Base-by-base conservation (phyloP, 495 filamentous ascomycete species). In the Ramalina peruviana region DNA sequence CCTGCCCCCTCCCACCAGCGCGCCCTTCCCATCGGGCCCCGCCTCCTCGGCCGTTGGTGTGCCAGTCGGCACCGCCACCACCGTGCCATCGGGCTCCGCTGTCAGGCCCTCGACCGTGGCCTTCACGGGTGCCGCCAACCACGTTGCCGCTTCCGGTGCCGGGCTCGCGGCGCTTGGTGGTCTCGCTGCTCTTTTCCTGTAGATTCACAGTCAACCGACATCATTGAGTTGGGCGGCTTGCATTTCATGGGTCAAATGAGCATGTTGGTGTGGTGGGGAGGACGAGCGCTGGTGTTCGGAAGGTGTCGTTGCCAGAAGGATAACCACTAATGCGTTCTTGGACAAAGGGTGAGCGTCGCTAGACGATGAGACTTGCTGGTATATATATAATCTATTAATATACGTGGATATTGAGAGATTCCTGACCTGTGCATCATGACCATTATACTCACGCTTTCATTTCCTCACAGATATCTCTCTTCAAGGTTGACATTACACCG, bases 181-280 rank as follows among this genome's bases (percentile, higher is more conserved):
- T 57, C 53, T 70, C 23, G 65, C 61, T 44, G 67, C 62, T 58
- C 66, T 60, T 54, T 50, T 68, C 47, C 58, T 70, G 62, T 70
- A 68, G 63, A 53, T 46, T 25, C 6, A 51, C 48, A 36, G 37
- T 11, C 15, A n/a, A 27, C 36, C 37, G 3, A 19, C 15, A 16
- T 16, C 2, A 16, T 12, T n/a, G 13, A 42, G 15, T 15, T 10
- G 40, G 16, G 21, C 6, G 40, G 40, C 9, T 16, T 12, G 9
- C 9, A 21, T 16, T 27, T 45, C 27, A 45, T n/a, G 17, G 27
- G 45, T 11, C 2, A 10, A 33, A 10, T 33, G 30, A 33, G 30
- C 12, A 25, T 25, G 23, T 4, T 4, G 23, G 23, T 4, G 23
- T 0, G 23, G 23, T 25, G 23, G 23, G 23, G 6, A 2, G 7